Evolutionary conservation across 306 rosid genomes (phyloP), one percentile per base, ranked within the genome.

Genomic region (Sechiopsis laciniata): DNA sequence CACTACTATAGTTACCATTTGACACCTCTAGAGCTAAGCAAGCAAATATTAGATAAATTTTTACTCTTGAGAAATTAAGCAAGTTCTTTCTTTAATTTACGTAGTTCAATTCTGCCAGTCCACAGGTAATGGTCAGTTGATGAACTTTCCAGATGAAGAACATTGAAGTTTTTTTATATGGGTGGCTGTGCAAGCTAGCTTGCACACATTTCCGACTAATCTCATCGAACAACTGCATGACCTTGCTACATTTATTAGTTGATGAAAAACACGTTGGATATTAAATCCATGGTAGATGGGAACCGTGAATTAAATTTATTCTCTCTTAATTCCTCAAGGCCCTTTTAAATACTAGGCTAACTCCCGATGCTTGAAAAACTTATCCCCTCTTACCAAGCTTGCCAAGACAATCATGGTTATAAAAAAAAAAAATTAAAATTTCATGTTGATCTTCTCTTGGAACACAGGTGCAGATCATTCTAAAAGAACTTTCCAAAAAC

Each of bases 371-470:
- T 37, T 37, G 45, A 37, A 37, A 7, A 37, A 37, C 45, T 32
- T 32, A 32, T 32, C 3, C 37, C 2, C 29, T 26, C 29, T 26
- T 26, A 26, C 29, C n/a, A n/a, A n/a, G n/a, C n/a, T n/a, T n/a
- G n/a, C 37, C 5, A 2, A 5, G 37, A 32, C 37, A 32, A 32
- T 32, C 37, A 32, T 5, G 5, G 37, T 1, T 32, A 32, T 32
- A 32, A 32, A 32, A 32, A 32, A 32, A 32, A 32, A 32, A 32
- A 2, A 6, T 32, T 37, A 8, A 37, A 5, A 37, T 17, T 64
- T 64, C 13, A 35, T 64, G 52, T 64, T 37, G 51, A 64, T 64
- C 8, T 37, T 63, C 70, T 9, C 70, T 64, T 65, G 53, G 16
- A 65, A 35, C 29, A 65, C 71, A 0, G 48, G 16, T 42, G 9